These are phyloP conservation scores for Penicillium longicatenatum DNA, from an alignment of 495 filamentous ascomycete genomes.

Conservation along the genomic window DNA sequence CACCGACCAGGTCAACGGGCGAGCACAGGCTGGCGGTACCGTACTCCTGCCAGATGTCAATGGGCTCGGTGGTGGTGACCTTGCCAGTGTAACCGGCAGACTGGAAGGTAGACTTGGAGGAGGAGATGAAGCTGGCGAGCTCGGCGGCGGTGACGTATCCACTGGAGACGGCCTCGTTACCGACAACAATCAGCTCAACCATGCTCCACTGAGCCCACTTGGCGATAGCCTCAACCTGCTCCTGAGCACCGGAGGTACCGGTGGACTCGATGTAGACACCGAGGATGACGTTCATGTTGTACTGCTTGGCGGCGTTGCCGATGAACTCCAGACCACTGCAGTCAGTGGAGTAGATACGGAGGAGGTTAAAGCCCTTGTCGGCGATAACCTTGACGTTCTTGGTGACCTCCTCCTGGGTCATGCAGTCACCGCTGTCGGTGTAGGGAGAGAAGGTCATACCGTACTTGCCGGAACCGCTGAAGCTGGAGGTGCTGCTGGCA, in stretches of 20 bases:
- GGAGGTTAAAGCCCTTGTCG: conserved; percentile 69
- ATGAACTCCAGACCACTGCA: conserved; percentile 78
- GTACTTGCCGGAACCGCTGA: conserved; percentile 52
- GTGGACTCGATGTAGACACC: conserved; percentile 77
- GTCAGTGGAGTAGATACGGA: conserved; percentile 93
- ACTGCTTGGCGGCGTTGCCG: conserved; percentile 58
- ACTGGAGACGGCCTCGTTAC: conserved; percentile 86
- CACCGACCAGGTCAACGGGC: conserved; percentile 74
- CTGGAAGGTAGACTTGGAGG: conserved; percentile 49
- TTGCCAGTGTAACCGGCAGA: conserved; percentile 70
- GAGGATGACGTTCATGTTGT: conserved; percentile 76
- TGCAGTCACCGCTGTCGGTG: conserved; percentile 63
- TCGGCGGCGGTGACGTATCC: conserved; percentile 58
- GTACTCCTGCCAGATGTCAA: conserved; percentile 66
- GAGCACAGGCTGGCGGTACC: conserved; percentile 59
- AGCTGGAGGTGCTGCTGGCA: conserved; percentile 16
- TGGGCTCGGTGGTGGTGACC: conserved; percentile 83
- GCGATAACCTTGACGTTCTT: conserved; percentile 70
- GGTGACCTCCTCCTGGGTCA: conserved; percentile 59
- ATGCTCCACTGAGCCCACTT: conserved; percentile 73
- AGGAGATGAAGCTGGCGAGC: conserved; percentile 69
- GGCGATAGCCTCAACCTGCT: conserved; percentile 73
- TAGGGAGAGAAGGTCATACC: conserved; percentile 95
- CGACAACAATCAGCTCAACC: conserved; percentile 79
- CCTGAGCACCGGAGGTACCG: conserved; percentile 59